These are phyloP conservation scores for Xylaria scruposa DNA, from an alignment of 495 filamentous ascomycete genomes.

Conservation along the genomic window DNA sequence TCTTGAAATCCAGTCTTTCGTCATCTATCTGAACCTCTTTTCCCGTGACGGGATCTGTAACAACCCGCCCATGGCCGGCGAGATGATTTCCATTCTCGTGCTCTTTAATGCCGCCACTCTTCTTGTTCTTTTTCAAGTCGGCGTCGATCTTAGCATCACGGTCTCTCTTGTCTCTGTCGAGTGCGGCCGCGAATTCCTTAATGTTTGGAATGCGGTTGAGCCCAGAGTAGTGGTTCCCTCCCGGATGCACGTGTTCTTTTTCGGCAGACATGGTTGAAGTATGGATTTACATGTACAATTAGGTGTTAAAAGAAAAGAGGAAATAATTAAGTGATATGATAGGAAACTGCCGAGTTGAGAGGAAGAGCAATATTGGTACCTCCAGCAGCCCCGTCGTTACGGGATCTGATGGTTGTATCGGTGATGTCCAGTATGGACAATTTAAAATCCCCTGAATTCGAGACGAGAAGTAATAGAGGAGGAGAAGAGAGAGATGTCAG, in stretches of 20 bases:
- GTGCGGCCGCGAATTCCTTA: conserved; percentile 76
- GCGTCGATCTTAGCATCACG: conserved; percentile 72
- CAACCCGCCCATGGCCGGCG: conserved; percentile 63
- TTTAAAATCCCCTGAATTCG: not conserved
- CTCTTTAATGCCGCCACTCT: conserved; percentile 41
- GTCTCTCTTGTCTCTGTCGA: conserved; percentile 79
- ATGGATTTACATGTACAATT: too few species aligned
- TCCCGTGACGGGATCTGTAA: conserved; percentile 88
- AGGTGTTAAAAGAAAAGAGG: too few species aligned
- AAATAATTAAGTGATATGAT: not conserved
- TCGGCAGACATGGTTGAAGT: conserved; percentile 36
- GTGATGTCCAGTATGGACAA: not conserved
- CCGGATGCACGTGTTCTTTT: conserved; percentile 33
- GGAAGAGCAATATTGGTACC: not conserved
- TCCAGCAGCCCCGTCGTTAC: conserved; percentile 12
- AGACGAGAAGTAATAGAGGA: not conserved
- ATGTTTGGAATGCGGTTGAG: conserved; percentile 85
- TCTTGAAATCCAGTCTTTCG: conserved; percentile 71
- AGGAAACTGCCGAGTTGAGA: not conserved
- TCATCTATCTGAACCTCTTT: conserved; percentile 88
- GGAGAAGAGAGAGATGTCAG: not conserved
- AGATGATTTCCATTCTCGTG: conserved; percentile 50
- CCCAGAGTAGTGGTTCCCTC: conserved; percentile 65
- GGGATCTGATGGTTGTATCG: not conserved
- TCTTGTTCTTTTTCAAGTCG: conserved; percentile 47